phyloP scores from a whole-genome alignment of 2,329 filamentous ascomycete species.

The Colletotrichum musae region DNA sequence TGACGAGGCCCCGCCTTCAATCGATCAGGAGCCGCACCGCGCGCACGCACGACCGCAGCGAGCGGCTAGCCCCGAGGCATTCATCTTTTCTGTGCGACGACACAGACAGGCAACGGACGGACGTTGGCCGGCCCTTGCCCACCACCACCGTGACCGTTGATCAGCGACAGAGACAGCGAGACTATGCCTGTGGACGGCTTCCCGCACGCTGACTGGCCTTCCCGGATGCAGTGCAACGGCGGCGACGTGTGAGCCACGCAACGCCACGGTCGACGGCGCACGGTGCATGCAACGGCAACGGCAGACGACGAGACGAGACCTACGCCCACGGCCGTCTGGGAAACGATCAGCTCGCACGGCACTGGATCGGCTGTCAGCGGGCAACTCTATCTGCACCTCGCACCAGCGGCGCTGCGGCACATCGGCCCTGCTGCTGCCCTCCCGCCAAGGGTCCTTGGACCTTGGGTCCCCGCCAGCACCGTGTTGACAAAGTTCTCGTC shows the following conservation, averaged over 20 bases:
- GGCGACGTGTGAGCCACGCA: constrained; percentile 8
- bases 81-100: constrained; percentile 28
- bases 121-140: constrained; percentile 34
- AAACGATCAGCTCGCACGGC: constrained; percentile 36
- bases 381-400: constrained; percentile 41
- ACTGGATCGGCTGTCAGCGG: constrained; percentile 36
- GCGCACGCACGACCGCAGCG: constrained; percentile 6
- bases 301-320: constrained; percentile 6
- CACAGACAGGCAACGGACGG: constrained; percentile 33
- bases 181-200: no score
- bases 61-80: constrained; percentile 29
- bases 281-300: not conserved
- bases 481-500: constrained; percentile 16
- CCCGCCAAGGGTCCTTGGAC: constrained; percentile 4
- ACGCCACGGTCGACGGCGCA: not conserved
- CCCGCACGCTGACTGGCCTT: not conserved
- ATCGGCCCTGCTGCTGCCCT: constrained; percentile 20
- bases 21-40: constrained; percentile 19
- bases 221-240: constrained; percentile 28
- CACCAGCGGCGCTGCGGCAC: constrained; percentile 37
- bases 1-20: constrained; percentile 3
- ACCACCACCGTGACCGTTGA: constrained; percentile 18
- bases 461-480: constrained; percentile 11
- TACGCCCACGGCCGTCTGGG: constrained; percentile 16
- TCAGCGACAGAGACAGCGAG: constrained; percentile 4